These are phyloP conservation scores for Poa pratensis DNA, from an alignment of 176 grass and related monocot species.

Conservation along the genomic window DNA sequence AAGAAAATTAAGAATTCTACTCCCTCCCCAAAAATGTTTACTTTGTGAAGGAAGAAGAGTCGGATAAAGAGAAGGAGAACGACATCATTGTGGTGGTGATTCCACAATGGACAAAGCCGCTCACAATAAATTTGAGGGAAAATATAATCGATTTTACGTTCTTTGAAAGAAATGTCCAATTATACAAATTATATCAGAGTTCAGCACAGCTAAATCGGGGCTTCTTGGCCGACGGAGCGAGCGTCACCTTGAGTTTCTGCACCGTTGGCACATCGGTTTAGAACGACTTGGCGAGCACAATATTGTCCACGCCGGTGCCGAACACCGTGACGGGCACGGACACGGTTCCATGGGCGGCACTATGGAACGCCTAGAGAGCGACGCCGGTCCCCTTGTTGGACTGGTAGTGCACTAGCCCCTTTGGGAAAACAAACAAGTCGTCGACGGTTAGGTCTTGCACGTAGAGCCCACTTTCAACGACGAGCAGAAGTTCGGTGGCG, in stretches of 20 bases:
- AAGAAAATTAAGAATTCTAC: no score
- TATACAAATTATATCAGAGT: no score
- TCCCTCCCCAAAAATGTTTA: no score
- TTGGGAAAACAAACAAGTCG: constrained; percentile 58
- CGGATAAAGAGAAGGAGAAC: no score
- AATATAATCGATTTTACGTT: no score
- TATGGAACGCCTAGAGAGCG: constrained; percentile 39
- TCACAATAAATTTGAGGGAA: no score
- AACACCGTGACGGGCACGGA: constrained; percentile 38
- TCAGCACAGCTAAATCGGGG: background rate
- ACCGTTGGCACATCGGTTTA: constrained; percentile 37
- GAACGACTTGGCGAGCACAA: constrained; percentile 41
- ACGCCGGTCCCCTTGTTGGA: constrained; percentile 7
- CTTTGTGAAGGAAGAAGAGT: no score
- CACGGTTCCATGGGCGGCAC: constrained; percentile 19
- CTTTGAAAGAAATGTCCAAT: no score
- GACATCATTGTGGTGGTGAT: no score
- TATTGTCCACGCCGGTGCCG: constrained; percentile 29
- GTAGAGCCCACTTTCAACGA: constrained; percentile 53
- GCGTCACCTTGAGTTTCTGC: constrained; percentile 24
- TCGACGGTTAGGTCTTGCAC: constrained; percentile 25
- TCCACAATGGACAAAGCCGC: no score
- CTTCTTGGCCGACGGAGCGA: constrained; percentile 17
- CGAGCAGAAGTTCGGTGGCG: constrained; percentile 50
- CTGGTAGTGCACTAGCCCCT: constrained; percentile 62